Evolutionary conservation across 305 asterid species (phyloP).

Genomic region (Solanum chacoense): DNA sequence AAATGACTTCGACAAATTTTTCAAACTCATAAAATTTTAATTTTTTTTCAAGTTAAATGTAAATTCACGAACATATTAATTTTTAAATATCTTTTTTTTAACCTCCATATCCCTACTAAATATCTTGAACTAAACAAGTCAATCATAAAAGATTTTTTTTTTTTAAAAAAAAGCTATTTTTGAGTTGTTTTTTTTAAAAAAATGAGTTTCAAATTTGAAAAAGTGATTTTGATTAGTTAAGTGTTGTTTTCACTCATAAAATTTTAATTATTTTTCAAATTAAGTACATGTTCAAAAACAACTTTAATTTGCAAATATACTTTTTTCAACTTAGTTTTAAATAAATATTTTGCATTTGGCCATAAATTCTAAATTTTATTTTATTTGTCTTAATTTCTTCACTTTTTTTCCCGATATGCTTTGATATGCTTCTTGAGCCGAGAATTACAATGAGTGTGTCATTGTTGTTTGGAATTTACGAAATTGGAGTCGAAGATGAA

Average conservation of each 20-base stretch:
- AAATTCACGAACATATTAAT: not conserved
- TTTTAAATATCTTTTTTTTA: not conserved
- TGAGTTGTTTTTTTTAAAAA: not conserved
- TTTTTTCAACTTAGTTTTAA: not conserved
- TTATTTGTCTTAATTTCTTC: not conserved
- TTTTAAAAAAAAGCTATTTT: not conserved
- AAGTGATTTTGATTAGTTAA: not conserved
- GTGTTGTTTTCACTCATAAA: not conserved
- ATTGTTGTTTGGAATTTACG: too few relatives aligned
- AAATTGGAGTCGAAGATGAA: not conserved
- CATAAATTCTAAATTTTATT: not conserved
- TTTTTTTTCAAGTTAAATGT: not conserved
- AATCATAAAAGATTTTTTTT: too few relatives aligned
- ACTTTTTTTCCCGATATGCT: not conserved
- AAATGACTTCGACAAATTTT: not conserved
- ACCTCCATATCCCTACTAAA: not conserved
- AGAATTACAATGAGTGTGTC: not conserved
- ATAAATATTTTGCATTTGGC: not conserved
- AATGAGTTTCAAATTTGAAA: not conserved
- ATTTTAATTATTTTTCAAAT: not conserved
- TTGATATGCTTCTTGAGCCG: not conserved
- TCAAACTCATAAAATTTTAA: not conserved
- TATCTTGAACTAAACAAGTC: not conserved
- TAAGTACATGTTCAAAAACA: not conserved
- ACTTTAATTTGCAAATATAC: not conserved